phyloP scores from a whole-genome alignment of 2,329 filamentous ascomycete species.

The Talaromyces sp. region DNA sequence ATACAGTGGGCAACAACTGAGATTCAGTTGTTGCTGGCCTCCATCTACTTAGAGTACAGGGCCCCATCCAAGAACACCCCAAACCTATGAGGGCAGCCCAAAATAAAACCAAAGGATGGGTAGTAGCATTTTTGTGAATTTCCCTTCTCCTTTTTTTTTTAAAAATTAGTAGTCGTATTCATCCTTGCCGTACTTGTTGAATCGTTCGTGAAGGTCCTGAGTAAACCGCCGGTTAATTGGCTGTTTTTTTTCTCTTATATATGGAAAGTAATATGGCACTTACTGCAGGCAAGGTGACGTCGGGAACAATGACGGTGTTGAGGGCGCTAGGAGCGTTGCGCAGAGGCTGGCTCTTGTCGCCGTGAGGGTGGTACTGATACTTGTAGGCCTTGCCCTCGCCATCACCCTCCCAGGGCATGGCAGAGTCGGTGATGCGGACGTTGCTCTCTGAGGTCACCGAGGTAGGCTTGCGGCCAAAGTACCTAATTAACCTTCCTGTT shows the following conservation, averaged over 20 bases:
- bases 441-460: slow-evolving; percentile 72
- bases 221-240: neutral
- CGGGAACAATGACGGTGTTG: slow-evolving; percentile 89
- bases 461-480: slow-evolving; percentile 76
- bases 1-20: neutral
- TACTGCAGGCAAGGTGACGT: slow-evolving; percentile 88
- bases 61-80: neutral
- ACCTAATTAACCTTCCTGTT: slow-evolving; percentile 19
- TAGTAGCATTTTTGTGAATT: neutral
- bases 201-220: slow-evolving; percentile 87
- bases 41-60: slow-evolving; percentile 1
- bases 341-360: slow-evolving; percentile 66
- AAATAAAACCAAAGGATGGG: neutral
- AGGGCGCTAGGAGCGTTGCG: slow-evolving; percentile 91
- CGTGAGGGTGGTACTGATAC: slow-evolving; percentile 79
- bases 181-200: slow-evolving; percentile 99
- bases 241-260: neutral
- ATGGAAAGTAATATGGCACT: slow-evolving; percentile 18
- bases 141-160: neutral
- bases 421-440: slow-evolving; percentile 66
- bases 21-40: neutral
- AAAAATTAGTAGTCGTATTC: slow-evolving; percentile 58
- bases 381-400: slow-evolving; percentile 59
- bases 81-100: neutral
- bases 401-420: slow-evolving; percentile 87